phyloP scores from a whole-genome alignment of 371 early-diverging fungal species.

The Syncephalastrum racemosum region DNA sequence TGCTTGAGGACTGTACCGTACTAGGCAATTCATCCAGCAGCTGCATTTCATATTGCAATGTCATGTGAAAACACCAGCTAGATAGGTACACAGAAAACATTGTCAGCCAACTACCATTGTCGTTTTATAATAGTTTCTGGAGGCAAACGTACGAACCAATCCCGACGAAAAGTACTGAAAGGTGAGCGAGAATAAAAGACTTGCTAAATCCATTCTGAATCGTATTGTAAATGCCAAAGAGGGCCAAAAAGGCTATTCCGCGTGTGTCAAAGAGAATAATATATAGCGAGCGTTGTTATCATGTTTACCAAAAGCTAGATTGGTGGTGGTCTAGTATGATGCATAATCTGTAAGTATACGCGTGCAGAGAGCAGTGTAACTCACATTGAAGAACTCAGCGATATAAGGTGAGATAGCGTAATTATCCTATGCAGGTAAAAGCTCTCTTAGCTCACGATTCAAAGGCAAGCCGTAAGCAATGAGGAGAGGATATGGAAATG shows the following conservation, averaged over 20 bases:
- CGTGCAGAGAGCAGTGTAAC: neutral
- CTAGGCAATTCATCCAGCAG: conserved; percentile 76
- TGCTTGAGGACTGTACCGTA: conserved; percentile 18
- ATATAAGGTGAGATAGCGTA: conserved; percentile 50
- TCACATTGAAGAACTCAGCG: conserved; percentile 73
- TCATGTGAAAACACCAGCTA: conserved; percentile 78
- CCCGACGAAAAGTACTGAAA: conserved; percentile 64
- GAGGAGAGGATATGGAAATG: neutral
- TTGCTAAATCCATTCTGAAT: conserved; percentile 44
- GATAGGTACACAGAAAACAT: conserved; percentile 11
- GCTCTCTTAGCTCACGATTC: conserved; percentile 1
- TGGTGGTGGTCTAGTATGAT: conserved; percentile 50
- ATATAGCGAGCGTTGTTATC: neutral
- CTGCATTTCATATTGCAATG: conserved; percentile 75
- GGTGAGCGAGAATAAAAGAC: conserved; percentile 58
- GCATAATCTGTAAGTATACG: neutral
- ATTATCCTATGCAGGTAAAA: conserved; percentile 32
- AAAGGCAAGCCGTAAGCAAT: neutral
- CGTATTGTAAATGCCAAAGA: conserved; percentile 56
- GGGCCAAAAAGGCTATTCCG: conserved; percentile 34
- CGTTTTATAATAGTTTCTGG: neutral
- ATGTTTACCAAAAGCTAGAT: conserved; percentile 52
- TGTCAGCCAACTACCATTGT: neutral
- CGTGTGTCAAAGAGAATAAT: neutral
- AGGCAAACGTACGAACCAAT: conserved; percentile 54